Base-by-base conservation (phyloP, 73 alveolate genomes). In the Paramecium caudatum region DNA sequence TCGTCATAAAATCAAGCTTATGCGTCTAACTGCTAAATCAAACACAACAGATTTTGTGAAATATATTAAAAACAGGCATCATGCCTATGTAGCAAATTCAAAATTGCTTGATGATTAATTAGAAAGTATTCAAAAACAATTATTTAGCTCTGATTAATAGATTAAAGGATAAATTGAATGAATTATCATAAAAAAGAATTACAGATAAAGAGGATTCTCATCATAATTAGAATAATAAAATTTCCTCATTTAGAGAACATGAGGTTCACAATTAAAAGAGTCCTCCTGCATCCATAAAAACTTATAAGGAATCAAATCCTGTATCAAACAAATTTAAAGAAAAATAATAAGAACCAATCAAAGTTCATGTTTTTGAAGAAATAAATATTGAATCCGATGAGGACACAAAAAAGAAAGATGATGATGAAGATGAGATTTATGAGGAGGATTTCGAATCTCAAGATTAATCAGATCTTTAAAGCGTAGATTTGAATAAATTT, bases 331-430 rank as follows among this genome's bases (percentile, higher is more conserved):
- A 55, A 55, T 10, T 23, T 5, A 55, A 43, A 55, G 46, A 55
- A 55, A 55, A 55, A 12, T 23, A 55, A 55, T 23, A 41, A 41
- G 80, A 55, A 8, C 45, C 80, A 0, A 15, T 55, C 2, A 55
- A 55, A 55, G 80, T 43, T 10, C 80, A 55, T 55, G 80, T 55
- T 17, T 55, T 55, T 23, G 80, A 55, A 55, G 80, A 55, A 10
- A 55, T 55, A 27, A 55, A 55, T 55, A 55, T 55, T 55, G 30
- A 55, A 27, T 55, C 80, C 13, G 80, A 55, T 55, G 80, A 55
- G 25, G 80, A 55, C n/a, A 43, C 23, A 9, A 55, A 55, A 55
- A 55, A 55, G 23, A 27, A 55, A 55, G 23, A 55, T 19, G 80
- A 55, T 2, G 80, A 55, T 10, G 80, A 55, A 23, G 23, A 37